Conservation (phyloP, 176 grass and related monocot species). For the Coix lacrymajobi region DNA sequence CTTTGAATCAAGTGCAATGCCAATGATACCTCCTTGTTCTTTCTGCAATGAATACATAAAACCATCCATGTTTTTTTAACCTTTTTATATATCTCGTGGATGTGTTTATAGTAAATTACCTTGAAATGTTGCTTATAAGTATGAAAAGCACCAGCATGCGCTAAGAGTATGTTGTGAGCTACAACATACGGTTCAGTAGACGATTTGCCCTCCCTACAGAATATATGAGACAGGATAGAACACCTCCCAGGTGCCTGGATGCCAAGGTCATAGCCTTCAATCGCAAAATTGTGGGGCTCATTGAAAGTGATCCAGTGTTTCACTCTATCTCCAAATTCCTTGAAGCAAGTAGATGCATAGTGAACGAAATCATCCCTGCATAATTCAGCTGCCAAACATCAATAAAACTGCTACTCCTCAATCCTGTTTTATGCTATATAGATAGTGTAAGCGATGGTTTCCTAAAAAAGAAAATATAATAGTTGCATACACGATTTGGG, state of each 20-base stretch:
- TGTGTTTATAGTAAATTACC: slow-evolving; percentile 33
- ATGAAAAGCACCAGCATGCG: slow-evolving; percentile 73
- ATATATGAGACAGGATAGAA: slow-evolving; percentile 72
- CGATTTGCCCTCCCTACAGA: slow-evolving; percentile 80
- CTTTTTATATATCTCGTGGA: not conserved
- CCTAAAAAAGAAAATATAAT: not conserved
- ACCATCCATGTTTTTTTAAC: not conserved
- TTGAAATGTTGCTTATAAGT: slow-evolving; percentile 70
- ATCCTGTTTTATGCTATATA: not conserved
- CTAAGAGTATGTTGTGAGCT: slow-evolving; percentile 76
- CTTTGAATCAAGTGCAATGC: slow-evolving; percentile 76
- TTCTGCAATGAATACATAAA: slow-evolving; percentile 35
- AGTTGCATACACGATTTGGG: slow-evolving; percentile 71
- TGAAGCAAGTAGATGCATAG: slow-evolving; percentile 80
- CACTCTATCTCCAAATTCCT: slow-evolving; percentile 89
- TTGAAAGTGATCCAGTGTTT: slow-evolving; percentile 95
- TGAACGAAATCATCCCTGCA: slow-evolving; percentile 81
- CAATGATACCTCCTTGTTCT: slow-evolving; percentile 56
- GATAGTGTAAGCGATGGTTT: not conserved
- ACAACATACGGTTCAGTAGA: slow-evolving; percentile 82
- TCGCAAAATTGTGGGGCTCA: slow-evolving; percentile 70
- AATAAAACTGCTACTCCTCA: not conserved
- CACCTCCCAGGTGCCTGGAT: slow-evolving; percentile 85
- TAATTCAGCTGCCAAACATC: slow-evolving; percentile 10
- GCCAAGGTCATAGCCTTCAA: slow-evolving; percentile 83